Base-by-base conservation (phyloP, 495 filamentous ascomycete species). In the Bacidia gigantensis region DNA sequence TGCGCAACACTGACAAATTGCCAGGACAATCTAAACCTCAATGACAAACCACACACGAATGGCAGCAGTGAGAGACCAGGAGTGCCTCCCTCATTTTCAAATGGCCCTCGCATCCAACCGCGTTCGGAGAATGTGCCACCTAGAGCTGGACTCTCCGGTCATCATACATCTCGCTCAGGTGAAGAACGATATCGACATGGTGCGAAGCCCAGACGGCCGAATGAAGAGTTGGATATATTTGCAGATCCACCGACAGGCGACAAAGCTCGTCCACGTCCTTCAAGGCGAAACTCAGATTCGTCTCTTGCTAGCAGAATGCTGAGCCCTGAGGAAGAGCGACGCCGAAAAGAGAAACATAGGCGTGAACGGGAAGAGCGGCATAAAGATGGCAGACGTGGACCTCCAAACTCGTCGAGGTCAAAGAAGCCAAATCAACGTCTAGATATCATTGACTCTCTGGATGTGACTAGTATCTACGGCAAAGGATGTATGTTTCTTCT, bases 391-490 rank as follows among this genome's bases (percentile, higher is more conserved):
- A 35, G 14, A 14, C 62, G 69, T 26, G 72, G 73, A 35, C 64
- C 64, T 50, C 68, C 66, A 53, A 60, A 66, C 51, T 50, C 3
- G 7, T 64, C 53, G 45, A 80, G 72, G 64, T 59, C 61, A 24
- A 78, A 72, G 64, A 72, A 67, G 60, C 69, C 67, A 51, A 78
- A 72, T 53, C 76, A 81, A 49, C 80, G 81, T 54, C 67, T 97
- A 51, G 93, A 99, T 65, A 77, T 97, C 47, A 99, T 99, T 59
- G 93, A 99, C 67, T 90, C 95, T 62, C 73, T 99, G 45, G 93
- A 99, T 73, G 92, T 90, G 42, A 95, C 90, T 11, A 89, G 90
- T 59, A 93, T 99, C 60, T 96, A 94, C 62, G 92, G 93, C 41
- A 85, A 87, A 54, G 92, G 92, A 64, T 74, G 90, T 97, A 70